Percentiles rank a stretch among this genome's conserved stretches.
These are phyloP conservation scores for Gaillardinia entomophila DNA, from an alignment of 805 yeast genomes.

Conservation along the genomic window DNA sequence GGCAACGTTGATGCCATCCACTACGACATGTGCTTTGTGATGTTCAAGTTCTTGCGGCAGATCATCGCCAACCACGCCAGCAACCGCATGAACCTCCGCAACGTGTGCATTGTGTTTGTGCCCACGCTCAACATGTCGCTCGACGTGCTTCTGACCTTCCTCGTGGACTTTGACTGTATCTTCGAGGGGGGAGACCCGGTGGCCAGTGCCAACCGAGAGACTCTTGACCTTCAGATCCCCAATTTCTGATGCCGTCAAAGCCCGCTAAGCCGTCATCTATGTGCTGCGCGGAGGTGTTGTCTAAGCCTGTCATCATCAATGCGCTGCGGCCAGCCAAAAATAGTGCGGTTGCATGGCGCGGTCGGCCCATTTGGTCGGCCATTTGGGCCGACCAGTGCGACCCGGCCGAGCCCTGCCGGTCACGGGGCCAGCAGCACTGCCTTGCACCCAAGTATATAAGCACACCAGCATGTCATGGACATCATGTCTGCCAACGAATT, in stretches of 20 bases:
- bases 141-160: constrained; percentile 51
- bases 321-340: too few relatives aligned
- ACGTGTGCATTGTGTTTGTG: constrained; percentile 73
- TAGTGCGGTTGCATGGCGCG: too few relatives aligned
- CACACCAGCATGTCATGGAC: too few relatives aligned
- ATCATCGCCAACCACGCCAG: constrained; percentile 54
- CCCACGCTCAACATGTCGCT: constrained; percentile 71
- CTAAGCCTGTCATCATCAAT: too few relatives aligned
- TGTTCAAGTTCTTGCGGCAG: constrained; percentile 63
- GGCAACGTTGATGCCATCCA: constrained; percentile 48
- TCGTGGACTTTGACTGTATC: constrained; percentile 57
- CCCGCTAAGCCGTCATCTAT: too few relatives aligned
- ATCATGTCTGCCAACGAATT: too few relatives aligned
- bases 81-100: constrained; percentile 82
- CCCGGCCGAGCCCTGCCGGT: too few relatives aligned
- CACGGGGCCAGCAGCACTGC: too few relatives aligned
- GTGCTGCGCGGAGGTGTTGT: too few relatives aligned
- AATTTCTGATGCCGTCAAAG: constrained; percentile 20
- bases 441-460: too few relatives aligned
- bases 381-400: too few relatives aligned
- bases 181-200: constrained; percentile 49
- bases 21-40: constrained; percentile 52
- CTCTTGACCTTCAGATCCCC: constrained; percentile 50
- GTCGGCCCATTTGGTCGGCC: too few relatives aligned
- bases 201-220: constrained; percentile 38